Percentiles rank a stretch among this genome's conserved stretches.
phyloP scores from a whole-genome alignment of 2,329 filamentous ascomycete species.

The Penicillium brevicompactum region DNA sequence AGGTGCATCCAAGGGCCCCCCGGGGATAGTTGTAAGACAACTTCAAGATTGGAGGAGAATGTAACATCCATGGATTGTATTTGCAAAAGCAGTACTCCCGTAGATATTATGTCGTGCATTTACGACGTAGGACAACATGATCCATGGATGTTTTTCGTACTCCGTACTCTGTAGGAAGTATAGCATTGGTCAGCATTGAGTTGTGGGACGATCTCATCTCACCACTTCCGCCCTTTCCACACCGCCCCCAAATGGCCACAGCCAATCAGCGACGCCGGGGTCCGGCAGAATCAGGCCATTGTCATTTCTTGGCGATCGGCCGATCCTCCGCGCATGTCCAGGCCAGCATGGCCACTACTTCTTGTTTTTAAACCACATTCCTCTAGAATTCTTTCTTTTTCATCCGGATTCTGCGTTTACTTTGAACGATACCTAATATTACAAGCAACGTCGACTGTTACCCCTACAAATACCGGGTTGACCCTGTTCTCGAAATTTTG shows the following conservation, averaged over 20 bases:
- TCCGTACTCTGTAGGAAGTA: neutral
- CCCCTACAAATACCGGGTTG: neutral
- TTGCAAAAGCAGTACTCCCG: no score
- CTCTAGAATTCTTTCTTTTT: neutral
- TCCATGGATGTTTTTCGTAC: neutral
- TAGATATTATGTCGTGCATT: no score
- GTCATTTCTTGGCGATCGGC: slow-evolving; percentile 12
- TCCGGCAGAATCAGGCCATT: slow-evolving; percentile 4
- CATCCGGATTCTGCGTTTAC: neutral
- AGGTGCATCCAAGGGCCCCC: no score
- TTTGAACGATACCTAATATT: neutral
- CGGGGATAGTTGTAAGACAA: no score
- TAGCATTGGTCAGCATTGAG: neutral
- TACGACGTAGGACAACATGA: no score
- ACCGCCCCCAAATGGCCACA: neutral
- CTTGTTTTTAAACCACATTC: slow-evolving; percentile 1
- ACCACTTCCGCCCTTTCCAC: neutral
- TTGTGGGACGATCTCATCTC: slow-evolving; percentile 1
- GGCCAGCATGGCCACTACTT: slow-evolving; percentile 13
- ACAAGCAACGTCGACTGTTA: neutral
- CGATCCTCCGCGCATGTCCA: slow-evolving; percentile 11
- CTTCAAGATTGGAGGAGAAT: no score
- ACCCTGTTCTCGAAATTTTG: neutral
- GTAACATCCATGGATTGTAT: no score
- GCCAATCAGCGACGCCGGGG: slow-evolving; percentile 1